phyloP scores from a whole-genome alignment of 2,329 filamentous ascomycete species.

The Beauveria scarabaeidicola region DNA sequence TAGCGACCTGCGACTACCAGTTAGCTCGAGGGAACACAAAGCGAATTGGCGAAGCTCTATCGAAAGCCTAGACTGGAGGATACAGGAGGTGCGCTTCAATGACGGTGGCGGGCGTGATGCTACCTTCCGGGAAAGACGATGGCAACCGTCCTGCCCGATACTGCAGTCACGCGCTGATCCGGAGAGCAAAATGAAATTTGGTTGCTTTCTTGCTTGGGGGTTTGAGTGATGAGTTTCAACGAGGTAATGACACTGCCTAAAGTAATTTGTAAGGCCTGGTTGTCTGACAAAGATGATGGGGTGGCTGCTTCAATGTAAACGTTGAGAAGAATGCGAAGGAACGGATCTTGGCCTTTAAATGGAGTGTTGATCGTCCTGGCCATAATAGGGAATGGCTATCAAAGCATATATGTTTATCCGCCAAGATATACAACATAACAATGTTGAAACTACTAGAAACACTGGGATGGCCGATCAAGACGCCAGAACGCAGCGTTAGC shows the following conservation, averaged over 20 bases:
- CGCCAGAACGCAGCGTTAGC: not conserved
- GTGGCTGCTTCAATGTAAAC: not conserved
- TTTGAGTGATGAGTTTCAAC: not conserved
- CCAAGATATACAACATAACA: no score
- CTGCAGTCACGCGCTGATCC: not conserved
- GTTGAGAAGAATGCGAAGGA: not conserved
- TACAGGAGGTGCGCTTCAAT: not conserved
- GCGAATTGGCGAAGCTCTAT: not conserved
- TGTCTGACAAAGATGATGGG: not conserved
- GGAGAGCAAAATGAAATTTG: not conserved
- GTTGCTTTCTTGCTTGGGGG: not conserved
- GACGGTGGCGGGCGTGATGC: not conserved
- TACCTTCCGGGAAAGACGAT: not conserved
- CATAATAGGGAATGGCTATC: no score
- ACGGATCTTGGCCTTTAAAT: not conserved
- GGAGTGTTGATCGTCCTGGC: no score
- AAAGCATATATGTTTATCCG: no score
- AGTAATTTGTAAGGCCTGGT: no score
- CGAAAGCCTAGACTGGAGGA: not conserved
- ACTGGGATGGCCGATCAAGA: not conserved
- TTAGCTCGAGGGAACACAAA: not conserved
- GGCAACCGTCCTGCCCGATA: not conserved
- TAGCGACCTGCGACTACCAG: not conserved
- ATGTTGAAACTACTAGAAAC: not conserved
- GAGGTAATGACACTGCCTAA: no score